These are phyloP conservation scores for Fusarium metavorans DNA, from an alignment of 2,329 filamentous ascomycete genomes.

Conservation along the genomic window DNA sequence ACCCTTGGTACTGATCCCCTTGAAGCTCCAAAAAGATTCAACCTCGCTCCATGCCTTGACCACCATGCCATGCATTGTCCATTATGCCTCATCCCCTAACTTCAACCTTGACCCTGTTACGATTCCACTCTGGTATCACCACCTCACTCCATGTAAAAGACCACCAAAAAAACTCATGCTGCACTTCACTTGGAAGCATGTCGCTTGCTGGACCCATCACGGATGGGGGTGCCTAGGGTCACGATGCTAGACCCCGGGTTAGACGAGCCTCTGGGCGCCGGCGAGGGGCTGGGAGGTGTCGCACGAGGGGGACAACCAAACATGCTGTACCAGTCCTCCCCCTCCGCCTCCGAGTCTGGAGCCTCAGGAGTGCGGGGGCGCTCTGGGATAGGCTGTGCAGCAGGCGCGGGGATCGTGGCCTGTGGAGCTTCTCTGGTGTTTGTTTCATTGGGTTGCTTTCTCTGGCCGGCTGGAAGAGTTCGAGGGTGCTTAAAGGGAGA, in stretches of 20 bases:
- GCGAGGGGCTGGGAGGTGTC: slow-evolving; percentile 39
- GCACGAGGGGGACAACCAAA: background rate
- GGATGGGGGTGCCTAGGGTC: background rate
- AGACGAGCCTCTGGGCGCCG: slow-evolving; percentile 21
- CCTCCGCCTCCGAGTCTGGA: background rate
- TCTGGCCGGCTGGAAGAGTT: background rate
- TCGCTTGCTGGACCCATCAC: background rate
- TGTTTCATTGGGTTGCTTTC: background rate
- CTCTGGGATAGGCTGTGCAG: background rate
- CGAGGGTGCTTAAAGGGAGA: background rate
- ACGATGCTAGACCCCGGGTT: background rate
- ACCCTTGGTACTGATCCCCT: background rate
- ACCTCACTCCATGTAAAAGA: background rate
- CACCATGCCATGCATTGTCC: background rate
- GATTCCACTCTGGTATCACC: background rate
- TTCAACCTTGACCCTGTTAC: background rate
- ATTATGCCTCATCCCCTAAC: background rate
- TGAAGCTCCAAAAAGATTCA: background rate
- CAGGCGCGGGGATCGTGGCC: background rate
- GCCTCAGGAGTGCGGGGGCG: background rate
- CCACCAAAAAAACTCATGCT: background rate
- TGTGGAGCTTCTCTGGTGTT: background rate
- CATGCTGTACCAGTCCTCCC: background rate
- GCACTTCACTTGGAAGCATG: background rate
- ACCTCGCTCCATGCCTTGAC: background rate